These are phyloP conservation scores for Porodaedalea pini DNA, from an alignment of 1,284 basidiomycete genomes.

Conservation along the genomic window DNA sequence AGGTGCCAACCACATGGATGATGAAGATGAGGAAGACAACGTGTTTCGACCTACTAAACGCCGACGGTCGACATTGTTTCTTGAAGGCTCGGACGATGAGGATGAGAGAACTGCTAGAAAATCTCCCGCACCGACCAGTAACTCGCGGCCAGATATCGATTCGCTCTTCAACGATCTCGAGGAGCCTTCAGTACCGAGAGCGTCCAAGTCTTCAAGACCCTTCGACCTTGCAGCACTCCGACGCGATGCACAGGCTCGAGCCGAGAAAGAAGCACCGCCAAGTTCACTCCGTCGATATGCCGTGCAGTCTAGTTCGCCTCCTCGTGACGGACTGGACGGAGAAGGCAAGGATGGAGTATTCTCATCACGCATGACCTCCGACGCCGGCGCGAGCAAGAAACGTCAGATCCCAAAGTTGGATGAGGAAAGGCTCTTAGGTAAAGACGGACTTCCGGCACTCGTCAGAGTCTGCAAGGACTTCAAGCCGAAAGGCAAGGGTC, in stretches of 20 bases:
- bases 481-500: slow-evolving; percentile 80
- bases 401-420: slow-evolving; percentile 62
- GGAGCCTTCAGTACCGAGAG: slow-evolving; percentile 30
- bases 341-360: slow-evolving; percentile 25
- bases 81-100: slow-evolving; percentile 40
- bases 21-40: slow-evolving; percentile 12
- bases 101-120: slow-evolving; percentile 14
- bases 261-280: slow-evolving; percentile 29
- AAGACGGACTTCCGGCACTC: slow-evolving; percentile 74
- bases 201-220: slow-evolving; percentile 39
- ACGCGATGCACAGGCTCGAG: slow-evolving; percentile 49
- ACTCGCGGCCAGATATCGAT: slow-evolving; percentile 45
- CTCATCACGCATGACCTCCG: slow-evolving; percentile 29
- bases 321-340: slow-evolving; percentile 31
- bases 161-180: slow-evolving; percentile 61
- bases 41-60: slow-evolving; percentile 23
- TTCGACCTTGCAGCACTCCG: slow-evolving; percentile 50
- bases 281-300: slow-evolving; percentile 40
- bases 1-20: not conserved
- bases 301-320: slow-evolving; percentile 46
- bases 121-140: slow-evolving; percentile 21
- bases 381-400: slow-evolving; percentile 43
- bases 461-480: slow-evolving; percentile 72
- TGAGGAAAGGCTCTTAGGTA: slow-evolving; percentile 66
- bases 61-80: slow-evolving; percentile 29